Conservation (phyloP, 2,329 filamentous ascomycete genomes). For the Bipolaris cookei region DNA sequence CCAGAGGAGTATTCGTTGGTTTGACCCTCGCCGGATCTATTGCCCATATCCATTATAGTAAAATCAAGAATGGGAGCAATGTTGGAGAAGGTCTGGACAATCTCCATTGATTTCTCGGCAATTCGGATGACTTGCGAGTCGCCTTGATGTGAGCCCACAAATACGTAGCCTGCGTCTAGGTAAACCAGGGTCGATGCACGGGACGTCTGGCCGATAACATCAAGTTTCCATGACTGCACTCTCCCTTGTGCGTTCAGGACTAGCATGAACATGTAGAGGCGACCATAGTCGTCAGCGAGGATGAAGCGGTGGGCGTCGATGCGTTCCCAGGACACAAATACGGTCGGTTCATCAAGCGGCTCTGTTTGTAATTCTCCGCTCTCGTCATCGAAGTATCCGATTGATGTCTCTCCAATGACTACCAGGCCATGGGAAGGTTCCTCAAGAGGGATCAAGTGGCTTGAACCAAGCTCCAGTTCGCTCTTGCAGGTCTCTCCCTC, state of each 20-base stretch:
- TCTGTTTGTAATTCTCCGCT: conserved; percentile 70
- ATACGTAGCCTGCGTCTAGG: conserved; percentile 74
- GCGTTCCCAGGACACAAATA: conserved; percentile 91
- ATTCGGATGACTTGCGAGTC: conserved; percentile 84
- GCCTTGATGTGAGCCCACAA: conserved; percentile 90
- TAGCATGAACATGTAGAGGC: conserved; percentile 83
- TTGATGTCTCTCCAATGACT: conserved; percentile 66
- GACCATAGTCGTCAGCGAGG: conserved; percentile 90
- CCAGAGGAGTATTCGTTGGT: conserved; percentile 93
- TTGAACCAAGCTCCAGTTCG: conserved; percentile 65
- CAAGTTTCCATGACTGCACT: conserved; percentile 75
- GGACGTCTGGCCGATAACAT: conserved; percentile 71
- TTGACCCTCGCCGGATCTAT: conserved; percentile 76
- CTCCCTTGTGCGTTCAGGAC: conserved; percentile 67
- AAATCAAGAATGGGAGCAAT: conserved; percentile 94
- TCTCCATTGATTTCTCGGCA: conserved; percentile 64
- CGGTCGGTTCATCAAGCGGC: conserved; percentile 72
- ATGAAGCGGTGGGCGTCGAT: conserved; percentile 83
- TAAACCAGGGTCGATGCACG: conserved; percentile 81
- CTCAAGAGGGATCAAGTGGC: conserved; percentile 67
- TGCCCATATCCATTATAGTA: conserved; percentile 94
- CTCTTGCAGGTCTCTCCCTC: conserved; percentile 59
- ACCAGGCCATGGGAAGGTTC: conserved; percentile 60
- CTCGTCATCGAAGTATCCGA: conserved; percentile 84
- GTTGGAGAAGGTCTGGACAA: conserved; percentile 79